A percentile compares a stretch with the other conserved stretches of the same genome.
These are phyloP conservation scores for Tulasnella sp. DNA, from an alignment of 768 basidiomycete genomes.

Conservation along the genomic window DNA sequence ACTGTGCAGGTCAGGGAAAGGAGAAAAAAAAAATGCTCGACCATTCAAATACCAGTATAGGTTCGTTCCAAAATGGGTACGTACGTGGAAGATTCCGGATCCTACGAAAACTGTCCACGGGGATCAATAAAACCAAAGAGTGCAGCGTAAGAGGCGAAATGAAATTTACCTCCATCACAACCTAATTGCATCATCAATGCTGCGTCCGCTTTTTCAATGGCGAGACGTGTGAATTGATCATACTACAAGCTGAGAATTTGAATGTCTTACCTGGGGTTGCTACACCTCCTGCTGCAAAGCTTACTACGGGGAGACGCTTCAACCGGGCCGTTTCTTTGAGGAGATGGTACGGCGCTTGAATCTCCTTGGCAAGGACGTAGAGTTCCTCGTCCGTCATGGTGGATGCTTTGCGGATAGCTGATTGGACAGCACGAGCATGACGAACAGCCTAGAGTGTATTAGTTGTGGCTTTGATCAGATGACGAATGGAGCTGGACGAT, in stretches of 20 bases:
- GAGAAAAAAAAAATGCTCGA: not conserved
- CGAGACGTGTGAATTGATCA: not conserved
- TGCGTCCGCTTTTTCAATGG: slow-evolving; percentile 56
- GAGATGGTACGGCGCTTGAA: slow-evolving; percentile 87
- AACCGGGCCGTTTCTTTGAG: slow-evolving; percentile 91
- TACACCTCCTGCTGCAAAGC: slow-evolving; percentile 90
- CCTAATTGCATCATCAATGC: slow-evolving; percentile 99
- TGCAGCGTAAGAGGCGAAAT: not conserved
- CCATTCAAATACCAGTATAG: not conserved
- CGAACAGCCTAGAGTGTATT: slow-evolving; percentile 51
- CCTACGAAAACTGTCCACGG: slow-evolving; percentile 75
- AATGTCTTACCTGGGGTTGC: slow-evolving; percentile 63
- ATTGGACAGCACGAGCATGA: slow-evolving; percentile 71
- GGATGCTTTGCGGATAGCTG: slow-evolving; percentile 72
- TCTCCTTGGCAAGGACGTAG: slow-evolving; percentile 82
- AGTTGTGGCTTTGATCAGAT: no score
- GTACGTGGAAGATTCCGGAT: slow-evolving; percentile 87
- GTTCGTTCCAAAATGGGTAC: slow-evolving; percentile 23
- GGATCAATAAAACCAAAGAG: not conserved
- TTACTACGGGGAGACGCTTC: slow-evolving; percentile 88
- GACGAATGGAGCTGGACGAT: not conserved
- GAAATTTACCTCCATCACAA: slow-evolving; percentile 73
- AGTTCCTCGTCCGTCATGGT: slow-evolving; percentile 93
- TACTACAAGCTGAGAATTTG: not conserved
- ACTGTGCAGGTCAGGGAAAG: slow-evolving; percentile 32